These are phyloP conservation scores for Aureobasidium mangrovei DNA, from an alignment of 2,329 filamentous ascomycete genomes.

Conservation along the genomic window DNA sequence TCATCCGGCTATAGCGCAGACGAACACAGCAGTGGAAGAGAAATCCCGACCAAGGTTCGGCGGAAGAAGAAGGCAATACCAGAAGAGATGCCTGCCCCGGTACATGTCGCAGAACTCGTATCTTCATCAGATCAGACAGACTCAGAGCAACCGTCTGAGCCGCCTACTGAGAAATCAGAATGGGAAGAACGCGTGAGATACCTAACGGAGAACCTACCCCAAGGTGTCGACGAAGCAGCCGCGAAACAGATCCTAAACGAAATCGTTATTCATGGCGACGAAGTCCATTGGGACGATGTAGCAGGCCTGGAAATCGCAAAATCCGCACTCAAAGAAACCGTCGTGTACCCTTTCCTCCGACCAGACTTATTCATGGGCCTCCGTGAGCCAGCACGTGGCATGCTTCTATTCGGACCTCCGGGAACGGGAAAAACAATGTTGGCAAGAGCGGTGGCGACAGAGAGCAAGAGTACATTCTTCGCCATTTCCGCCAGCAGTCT, in stretches of 20 bases:
- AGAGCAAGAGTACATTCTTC: constrained; percentile 92
- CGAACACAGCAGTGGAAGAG: constrained; percentile 15
- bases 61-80: constrained; percentile 26
- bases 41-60: constrained; percentile 27
- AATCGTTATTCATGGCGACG: constrained; percentile 86
- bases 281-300: constrained; percentile 90
- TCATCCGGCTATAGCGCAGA: constrained; percentile 14
- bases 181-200: constrained; percentile 56
- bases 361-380: constrained; percentile 94
- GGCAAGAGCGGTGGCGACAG: constrained; percentile 85
- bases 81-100: neutral
- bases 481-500: constrained; percentile 91
- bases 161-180: constrained; percentile 33
- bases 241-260: constrained; percentile 93
- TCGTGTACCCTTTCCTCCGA: constrained; percentile 92
- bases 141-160: neutral
- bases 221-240: constrained; percentile 70
- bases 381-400: constrained; percentile 85
- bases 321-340: constrained; percentile 83
- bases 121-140: neutral
- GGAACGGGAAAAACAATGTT: constrained; percentile 99
- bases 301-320: constrained; percentile 87
- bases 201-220: constrained; percentile 68
- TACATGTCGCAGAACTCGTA: neutral
- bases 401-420: constrained; percentile 91